Evolutionary conservation across 352 stramenopile genomes (phyloP).

Genomic region (Thalassiosira mediterranea): DNA sequence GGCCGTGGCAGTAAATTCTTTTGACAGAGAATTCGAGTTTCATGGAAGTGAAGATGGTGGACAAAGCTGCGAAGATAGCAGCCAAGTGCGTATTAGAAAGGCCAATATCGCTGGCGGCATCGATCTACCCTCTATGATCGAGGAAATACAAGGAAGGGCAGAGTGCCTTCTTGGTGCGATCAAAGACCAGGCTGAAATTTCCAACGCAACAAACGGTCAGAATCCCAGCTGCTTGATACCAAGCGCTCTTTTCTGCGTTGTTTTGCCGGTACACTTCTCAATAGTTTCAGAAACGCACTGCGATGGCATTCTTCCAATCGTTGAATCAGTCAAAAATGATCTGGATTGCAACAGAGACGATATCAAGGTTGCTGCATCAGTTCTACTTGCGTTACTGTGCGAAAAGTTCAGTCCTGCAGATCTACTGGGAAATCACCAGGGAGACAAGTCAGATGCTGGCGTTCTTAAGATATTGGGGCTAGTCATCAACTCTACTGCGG

Average conservation of each 20-base stretch:
- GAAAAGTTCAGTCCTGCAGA: conserved; percentile 64
- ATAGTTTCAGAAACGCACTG: neutral
- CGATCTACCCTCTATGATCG: conserved; percentile 22
- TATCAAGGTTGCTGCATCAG: conserved; percentile 46
- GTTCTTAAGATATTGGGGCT: conserved; percentile 66
- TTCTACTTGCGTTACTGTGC: conserved; percentile 62
- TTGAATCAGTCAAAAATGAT: neutral
- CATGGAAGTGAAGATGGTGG: neutral
- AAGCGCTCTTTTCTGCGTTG: conserved; percentile 16
- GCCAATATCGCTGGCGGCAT: neutral
- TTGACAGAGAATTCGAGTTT: conserved; percentile 36
- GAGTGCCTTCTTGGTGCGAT: conserved; percentile 25
- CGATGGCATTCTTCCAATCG: neutral
- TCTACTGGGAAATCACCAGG: conserved; percentile 44
- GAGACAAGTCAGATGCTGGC: conserved; percentile 24
- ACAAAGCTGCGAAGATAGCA: neutral
- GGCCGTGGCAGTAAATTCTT: conserved; percentile 30
- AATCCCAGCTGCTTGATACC: too few relatives aligned
- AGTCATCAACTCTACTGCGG: conserved; percentile 56
- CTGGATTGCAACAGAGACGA: conserved; percentile 17
- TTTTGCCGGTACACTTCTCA: conserved; percentile 8
- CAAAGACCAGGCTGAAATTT: conserved; percentile 8
- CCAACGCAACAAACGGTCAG: neutral
- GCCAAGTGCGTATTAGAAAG: conserved; percentile 1
- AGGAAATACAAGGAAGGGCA: conserved; percentile 25